Evolutionary conservation across 106 monocot species (phyloP).

Genomic region (Narthecium ossifragum): DNA sequence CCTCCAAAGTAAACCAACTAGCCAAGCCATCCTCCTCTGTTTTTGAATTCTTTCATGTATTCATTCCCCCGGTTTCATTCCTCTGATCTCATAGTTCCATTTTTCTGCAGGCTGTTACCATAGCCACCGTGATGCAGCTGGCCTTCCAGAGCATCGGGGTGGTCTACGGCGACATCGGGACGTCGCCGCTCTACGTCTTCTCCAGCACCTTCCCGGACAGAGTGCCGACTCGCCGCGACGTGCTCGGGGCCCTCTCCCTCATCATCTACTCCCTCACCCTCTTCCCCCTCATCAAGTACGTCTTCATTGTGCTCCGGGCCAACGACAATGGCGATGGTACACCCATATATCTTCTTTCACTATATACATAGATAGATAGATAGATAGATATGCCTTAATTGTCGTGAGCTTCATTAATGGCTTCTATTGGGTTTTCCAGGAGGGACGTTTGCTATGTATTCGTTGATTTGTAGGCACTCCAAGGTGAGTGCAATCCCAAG

Average conservation of each 20-base stretch:
- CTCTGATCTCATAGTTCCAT: neutral
- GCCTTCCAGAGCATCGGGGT: slow-evolving; percentile 56
- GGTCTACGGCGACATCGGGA: slow-evolving; percentile 53
- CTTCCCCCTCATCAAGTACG: slow-evolving; percentile 53
- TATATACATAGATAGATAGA: neutral
- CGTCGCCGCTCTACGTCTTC: slow-evolving; percentile 56
- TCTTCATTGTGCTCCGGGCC: slow-evolving; percentile 50
- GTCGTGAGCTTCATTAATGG: no score
- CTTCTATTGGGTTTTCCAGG: no score
- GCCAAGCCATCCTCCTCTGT: no score
- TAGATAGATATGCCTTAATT: neutral
- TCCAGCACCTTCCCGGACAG: slow-evolving; percentile 33
- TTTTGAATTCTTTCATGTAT: no score
- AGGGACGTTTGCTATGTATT: slow-evolving; percentile 68
- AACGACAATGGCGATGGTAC: slow-evolving; percentile 59
- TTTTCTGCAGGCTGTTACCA: slow-evolving; percentile 8
- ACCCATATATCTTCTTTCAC: neutral
- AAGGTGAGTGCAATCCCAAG: slow-evolving; percentile 36
- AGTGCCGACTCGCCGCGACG: slow-evolving; percentile 13
- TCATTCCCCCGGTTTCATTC: neutral
- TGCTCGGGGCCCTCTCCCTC: slow-evolving; percentile 48
- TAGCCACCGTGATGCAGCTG: slow-evolving; percentile 26
- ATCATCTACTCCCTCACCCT: slow-evolving; percentile 47
- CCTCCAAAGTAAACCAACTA: slow-evolving; percentile 8
- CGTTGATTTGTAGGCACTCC: slow-evolving; percentile 47